Evolutionary conservation across 1,139 yeast species (phyloP), one percentile per base, ranked within the genome.

Genomic region (Magnusiomyces tetraspermus): DNA sequence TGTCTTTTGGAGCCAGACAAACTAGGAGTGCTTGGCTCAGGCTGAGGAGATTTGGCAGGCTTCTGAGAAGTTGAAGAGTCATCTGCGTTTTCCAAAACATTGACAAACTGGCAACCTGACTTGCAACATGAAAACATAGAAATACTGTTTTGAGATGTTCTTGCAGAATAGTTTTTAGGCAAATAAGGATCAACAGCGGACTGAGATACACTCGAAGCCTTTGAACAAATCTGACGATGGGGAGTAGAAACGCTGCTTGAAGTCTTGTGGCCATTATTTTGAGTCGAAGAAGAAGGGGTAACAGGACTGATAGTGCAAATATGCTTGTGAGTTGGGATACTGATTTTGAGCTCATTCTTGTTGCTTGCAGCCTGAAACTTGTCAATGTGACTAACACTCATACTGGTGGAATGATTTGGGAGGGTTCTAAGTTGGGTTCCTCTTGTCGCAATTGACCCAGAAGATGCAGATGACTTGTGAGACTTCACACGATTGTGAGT

Each of bases 1-100:
- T 60, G 65, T 30, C 42, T 22, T n/a, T 47, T 48, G 10, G 42
- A 10, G n/a, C 21, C 42, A 5, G 24, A 38, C 8, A 38, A 8
- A 5, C 21, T 24, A 19, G 24, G 8, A n/a, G n/a, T n/a, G 5
- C 3, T 17, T 38, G 22, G 22, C 23, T 17, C 24, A 19, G 42
- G 21, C 24, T 6, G 15, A 19, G n/a, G 5, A 15, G 42, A 17
- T 5, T 22, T 19, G 13, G 11, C 5, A 8, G 42, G n/a, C 10
- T 17, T 33, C 4, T 33, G 38, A 15, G 38, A 33, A 33, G 17
- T 15, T 33, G 38, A 38, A 17, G 42, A 15, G 21, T 38, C 24
- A 15, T 21, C 21, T 24, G 21, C 21, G 5, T 17, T 38, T 4
- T 8, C 42, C 22, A 19, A 21, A 38, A 38, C 42, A 24, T 38